These are phyloP conservation scores for Elongisporangium senticosum DNA, from an alignment of 352 stramenopile genomes.

Conservation along the genomic window DNA sequence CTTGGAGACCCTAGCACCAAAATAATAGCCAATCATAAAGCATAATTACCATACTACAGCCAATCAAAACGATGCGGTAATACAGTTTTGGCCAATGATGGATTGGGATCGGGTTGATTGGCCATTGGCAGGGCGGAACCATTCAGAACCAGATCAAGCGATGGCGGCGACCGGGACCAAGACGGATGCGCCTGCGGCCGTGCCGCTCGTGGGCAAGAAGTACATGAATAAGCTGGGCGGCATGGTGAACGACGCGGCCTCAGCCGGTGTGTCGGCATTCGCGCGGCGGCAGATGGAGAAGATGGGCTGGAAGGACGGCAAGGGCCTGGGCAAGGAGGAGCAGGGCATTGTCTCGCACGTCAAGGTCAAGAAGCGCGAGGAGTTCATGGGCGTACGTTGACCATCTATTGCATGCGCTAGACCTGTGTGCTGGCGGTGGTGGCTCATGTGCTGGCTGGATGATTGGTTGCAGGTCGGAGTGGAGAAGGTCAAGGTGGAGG, in stretches of 20 bases:
- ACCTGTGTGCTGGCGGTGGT: background rate
- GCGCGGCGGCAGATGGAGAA: slow-evolving; percentile 89
- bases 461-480: slow-evolving; percentile 46
- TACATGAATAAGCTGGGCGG: slow-evolving; percentile 63
- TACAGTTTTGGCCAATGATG: background rate
- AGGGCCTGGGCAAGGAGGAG: slow-evolving; percentile 94
- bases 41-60: background rate
- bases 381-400: slow-evolving; percentile 72
- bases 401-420: background rate
- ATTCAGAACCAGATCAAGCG: background rate
- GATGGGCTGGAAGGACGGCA: slow-evolving; percentile 95
- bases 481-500: slow-evolving; percentile 58
- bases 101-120: background rate
- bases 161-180: slow-evolving; percentile 1
- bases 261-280: slow-evolving; percentile 66
- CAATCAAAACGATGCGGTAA: background rate
- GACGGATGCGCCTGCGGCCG: slow-evolving; percentile 7
- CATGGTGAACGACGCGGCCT: slow-evolving; percentile 78
- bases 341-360: slow-evolving; percentile 93
- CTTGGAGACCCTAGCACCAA: slow-evolving; percentile 3
- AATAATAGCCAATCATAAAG: background rate
- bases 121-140: background rate
- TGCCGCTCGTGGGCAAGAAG: slow-evolving; percentile 84
- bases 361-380: slow-evolving; percentile 91
- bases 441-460: background rate